Evolutionary conservation across 2,329 filamentous ascomycete species (phyloP).

Genomic region (Orbilia oligospora): DNA sequence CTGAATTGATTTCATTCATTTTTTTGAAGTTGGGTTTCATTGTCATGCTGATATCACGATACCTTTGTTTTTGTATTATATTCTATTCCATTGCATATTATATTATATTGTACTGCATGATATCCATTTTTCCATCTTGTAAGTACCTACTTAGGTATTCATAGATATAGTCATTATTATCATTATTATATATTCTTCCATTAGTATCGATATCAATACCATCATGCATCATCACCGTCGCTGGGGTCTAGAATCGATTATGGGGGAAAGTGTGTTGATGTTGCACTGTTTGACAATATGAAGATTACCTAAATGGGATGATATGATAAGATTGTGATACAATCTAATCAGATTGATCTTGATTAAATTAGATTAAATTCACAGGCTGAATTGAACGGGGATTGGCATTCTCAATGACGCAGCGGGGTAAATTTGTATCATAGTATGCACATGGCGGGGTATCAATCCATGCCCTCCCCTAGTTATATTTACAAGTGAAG

Average conservation of each 20-base stretch:
- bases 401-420: not conserved
- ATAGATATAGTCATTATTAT: too few relatives aligned
- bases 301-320: slow-evolving; percentile 31
- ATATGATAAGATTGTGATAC: not conserved
- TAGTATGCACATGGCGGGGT: too few relatives aligned
- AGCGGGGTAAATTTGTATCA: slow-evolving; percentile 6
- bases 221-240: too few relatives aligned
- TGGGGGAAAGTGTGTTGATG: too few relatives aligned
- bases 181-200: too few relatives aligned
- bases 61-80: slow-evolving; percentile 19
- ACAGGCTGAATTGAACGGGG: not conserved
- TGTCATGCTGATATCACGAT: slow-evolving; percentile 33
- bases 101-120: not conserved
- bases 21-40: not conserved
- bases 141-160: too few relatives aligned
- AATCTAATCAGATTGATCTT: too few relatives aligned
- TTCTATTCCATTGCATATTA: not conserved
- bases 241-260: too few relatives aligned
- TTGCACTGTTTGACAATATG: slow-evolving; percentile 11
- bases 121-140: too few relatives aligned
- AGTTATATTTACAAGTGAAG: not conserved
- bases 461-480: too few relatives aligned
- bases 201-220: too few relatives aligned
- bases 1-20: not conserved
- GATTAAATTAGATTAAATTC: not conserved